Base-by-base conservation (phyloP, 192 early-diverging fungal species). In the Coemansia javaensis region DNA sequence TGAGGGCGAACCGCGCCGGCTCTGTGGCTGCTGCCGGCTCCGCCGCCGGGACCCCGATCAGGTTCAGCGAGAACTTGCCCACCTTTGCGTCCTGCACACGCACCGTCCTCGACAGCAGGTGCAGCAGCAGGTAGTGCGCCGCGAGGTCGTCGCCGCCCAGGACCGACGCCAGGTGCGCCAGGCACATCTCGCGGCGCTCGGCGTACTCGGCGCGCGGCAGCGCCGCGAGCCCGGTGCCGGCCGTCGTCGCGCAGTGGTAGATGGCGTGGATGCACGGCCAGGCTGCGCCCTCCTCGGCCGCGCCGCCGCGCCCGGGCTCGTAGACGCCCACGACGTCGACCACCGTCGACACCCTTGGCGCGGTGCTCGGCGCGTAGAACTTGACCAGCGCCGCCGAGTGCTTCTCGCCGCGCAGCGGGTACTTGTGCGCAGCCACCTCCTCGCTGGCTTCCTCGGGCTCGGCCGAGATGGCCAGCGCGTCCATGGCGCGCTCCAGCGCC, bases 271-370 rank as follows among this genome's bases (percentile, higher is more conserved):
- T 50, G 34, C 75, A 77, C 4, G 75, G 75, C 63, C 67, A 70
- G 0, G 24, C 41, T 1, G 48, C 27, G 0, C 15, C 36, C 12
- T 44, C 44, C 0, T 42, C 50, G 23, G 43, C 56, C 13, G 25
- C 23, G 10, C 54, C 3, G 33, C 59, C 60, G 24, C 35, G 46
- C 3, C 59, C 56, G 17, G 59, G 52, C 46, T 75, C 72, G 22
- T 53, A 75, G 5, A 87, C 63, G 18, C 83, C 87, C 18, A 89
- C 75, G 4, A 89, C 66, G 27, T 89, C 85, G n/a, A 89, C 53
- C 31, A 79, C 45, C 28, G 79, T 75, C 1, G 80, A 66, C 3
- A 83, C 87, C 32, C 68, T 71, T 20, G 85, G 61, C 22, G 53
- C 61, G 0, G 57, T 55, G 37, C 64, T 72, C 10, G 75, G 74